Evolutionary conservation across 73 alveolate species (phyloP).

Genomic region (Tetrahymena thermophila): DNA sequence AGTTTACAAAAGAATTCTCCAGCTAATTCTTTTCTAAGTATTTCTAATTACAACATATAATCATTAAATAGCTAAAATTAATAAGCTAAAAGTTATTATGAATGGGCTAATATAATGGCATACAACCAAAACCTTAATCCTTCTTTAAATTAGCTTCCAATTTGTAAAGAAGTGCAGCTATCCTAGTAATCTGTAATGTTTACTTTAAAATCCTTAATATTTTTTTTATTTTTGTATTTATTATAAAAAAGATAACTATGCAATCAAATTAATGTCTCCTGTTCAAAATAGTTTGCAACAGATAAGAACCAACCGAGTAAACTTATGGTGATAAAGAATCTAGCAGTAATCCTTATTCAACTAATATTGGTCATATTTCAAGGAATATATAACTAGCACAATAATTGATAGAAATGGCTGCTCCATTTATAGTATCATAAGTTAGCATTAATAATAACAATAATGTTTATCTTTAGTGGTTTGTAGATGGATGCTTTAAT

Average conservation of each 20-base stretch:
- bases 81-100: neutral
- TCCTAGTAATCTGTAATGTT: neutral
- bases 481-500: neutral
- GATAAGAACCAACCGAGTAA: neutral
- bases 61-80: neutral
- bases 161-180: neutral
- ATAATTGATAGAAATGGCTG: neutral
- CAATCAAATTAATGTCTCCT: neutral
- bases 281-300: neutral
- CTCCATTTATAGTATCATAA: neutral
- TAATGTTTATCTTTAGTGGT: neutral
- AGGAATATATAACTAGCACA: neutral
- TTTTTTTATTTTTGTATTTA: neutral
- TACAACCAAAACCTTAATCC: neutral
- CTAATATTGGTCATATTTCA: neutral
- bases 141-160: neutral
- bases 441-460: neutral
- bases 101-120: neutral
- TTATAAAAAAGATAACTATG: neutral
- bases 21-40: neutral
- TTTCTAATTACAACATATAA: neutral
- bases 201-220: neutral
- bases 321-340: neutral
- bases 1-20: neutral
- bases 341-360: neutral